Evolutionary conservation across 2,329 filamentous ascomycete species (phyloP).

Genomic region (Colletotrichum melonis): DNA sequence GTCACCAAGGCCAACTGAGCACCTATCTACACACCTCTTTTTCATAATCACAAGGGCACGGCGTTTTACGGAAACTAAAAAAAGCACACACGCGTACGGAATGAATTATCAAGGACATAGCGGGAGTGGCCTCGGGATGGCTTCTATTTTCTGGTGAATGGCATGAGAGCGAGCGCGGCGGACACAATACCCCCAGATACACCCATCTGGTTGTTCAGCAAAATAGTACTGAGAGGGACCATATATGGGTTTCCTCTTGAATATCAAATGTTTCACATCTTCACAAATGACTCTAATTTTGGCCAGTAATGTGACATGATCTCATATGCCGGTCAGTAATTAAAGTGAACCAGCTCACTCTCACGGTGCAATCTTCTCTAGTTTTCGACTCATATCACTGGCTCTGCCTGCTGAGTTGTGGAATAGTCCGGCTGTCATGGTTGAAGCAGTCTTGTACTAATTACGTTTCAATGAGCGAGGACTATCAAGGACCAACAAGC

Average conservation of each 20-base stretch:
- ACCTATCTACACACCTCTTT: background rate
- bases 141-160: slow-evolving; percentile 54
- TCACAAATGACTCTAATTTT: background rate
- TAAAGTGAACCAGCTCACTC: background rate
- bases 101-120: background rate
- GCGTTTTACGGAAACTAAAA: slow-evolving; percentile 23
- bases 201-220: slow-evolving; percentile 12
- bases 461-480: too few relatives aligned
- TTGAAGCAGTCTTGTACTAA: too few relatives aligned
- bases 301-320: too few relatives aligned
- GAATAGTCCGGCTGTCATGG: too few relatives aligned
- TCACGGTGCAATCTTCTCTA: background rate
- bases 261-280: slow-evolving; percentile 12
- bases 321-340: background rate
- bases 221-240: slow-evolving; percentile 6
- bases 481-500: too few relatives aligned
- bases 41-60: slow-evolving; percentile 3
- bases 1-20: slow-evolving; percentile 43
- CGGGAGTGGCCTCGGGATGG: background rate
- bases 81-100: background rate
- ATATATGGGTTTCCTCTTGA: slow-evolving; percentile 19
- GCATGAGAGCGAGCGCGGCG: slow-evolving; percentile 39
- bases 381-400: too few relatives aligned
- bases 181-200: slow-evolving; percentile 49
- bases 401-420: too few relatives aligned